Percentiles rank a stretch among this genome's conserved stretches.
These are phyloP conservation scores for Erodium trifolium DNA, from an alignment of 441 rosid species.

Conservation along the genomic window DNA sequence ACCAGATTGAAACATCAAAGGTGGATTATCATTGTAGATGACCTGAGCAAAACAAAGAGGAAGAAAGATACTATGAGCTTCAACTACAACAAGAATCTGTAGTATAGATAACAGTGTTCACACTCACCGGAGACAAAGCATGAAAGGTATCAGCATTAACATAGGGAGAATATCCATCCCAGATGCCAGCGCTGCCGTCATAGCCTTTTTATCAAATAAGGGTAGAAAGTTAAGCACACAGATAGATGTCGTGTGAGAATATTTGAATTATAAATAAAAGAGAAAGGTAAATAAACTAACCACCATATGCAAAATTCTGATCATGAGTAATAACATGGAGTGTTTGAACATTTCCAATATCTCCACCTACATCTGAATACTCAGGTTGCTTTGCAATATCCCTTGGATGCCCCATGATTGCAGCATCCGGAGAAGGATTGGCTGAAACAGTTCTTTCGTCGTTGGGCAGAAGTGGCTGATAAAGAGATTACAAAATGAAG, in stretches of 20 bases:
- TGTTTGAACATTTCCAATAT: conserved; percentile 22
- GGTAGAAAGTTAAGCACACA: background rate
- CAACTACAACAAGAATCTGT: conserved; percentile 2
- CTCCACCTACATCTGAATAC: conserved; percentile 26
- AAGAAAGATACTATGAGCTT: background rate
- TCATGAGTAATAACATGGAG: conserved; percentile 27
- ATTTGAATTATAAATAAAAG: background rate
- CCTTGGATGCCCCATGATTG: conserved; percentile 28
- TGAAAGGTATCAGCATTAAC: conserved; percentile 45
- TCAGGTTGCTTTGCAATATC: conserved; percentile 19
- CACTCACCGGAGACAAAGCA: conserved; percentile 49
- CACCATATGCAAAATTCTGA: conserved; percentile 28
- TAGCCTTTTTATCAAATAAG: conserved; percentile 28
- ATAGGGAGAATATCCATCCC: conserved; percentile 54
- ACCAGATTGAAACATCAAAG: conserved; percentile 50
- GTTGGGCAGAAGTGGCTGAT: conserved; percentile 40
- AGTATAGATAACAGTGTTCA: background rate
- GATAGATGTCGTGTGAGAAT: background rate
- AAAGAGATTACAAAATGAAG: conserved; percentile 28
- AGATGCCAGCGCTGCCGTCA: conserved; percentile 31
- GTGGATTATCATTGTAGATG: conserved; percentile 48
- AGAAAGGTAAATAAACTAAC: conserved; percentile 19
- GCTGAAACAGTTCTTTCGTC: conserved; percentile 50
- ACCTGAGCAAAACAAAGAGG: conserved; percentile 28
- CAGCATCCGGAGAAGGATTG: conserved; percentile 43